Conservation (phyloP, 1,284 basidiomycete genomes). For the Waitea zeae region DNA sequence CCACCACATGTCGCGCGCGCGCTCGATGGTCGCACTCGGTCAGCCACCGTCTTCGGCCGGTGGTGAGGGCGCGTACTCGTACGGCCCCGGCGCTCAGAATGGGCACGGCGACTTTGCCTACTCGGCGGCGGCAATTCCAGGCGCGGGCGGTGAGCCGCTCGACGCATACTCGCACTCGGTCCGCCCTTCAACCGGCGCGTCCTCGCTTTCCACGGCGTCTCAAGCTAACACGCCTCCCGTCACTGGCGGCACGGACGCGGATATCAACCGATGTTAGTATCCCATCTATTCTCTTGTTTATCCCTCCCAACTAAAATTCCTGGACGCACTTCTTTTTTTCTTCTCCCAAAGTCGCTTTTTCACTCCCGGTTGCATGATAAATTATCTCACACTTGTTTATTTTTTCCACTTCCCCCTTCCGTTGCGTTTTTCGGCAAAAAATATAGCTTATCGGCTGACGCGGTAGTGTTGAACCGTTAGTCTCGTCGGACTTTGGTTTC, state of each 20-base stretch:
- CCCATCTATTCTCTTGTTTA: no score
- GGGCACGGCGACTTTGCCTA: slow-evolving; percentile 65
- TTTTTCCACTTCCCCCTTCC: no score
- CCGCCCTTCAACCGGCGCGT: slow-evolving; percentile 59
- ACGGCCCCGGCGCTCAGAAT: slow-evolving; percentile 30
- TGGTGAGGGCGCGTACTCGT: slow-evolving; percentile 34
- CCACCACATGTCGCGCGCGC: slow-evolving; percentile 40
- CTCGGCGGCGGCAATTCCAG: slow-evolving; percentile 27
- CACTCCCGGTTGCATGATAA: slow-evolving; percentile 2
- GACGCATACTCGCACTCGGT: slow-evolving; percentile 18
- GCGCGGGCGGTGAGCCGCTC: slow-evolving; percentile 3
- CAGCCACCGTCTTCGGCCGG: slow-evolving; percentile 12
- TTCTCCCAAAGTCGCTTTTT: slow-evolving; percentile 2
- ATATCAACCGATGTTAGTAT: slow-evolving; percentile 71
- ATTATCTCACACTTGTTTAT: slow-evolving; percentile 3
- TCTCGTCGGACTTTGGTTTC: slow-evolving; percentile 71
- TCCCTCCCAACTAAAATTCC: no score
- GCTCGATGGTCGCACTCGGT: slow-evolving; percentile 67
- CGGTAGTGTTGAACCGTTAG: slow-evolving; percentile 11
- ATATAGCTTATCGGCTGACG: no score
- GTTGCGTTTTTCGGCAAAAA: no score
- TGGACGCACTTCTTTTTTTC: slow-evolving; percentile 13
- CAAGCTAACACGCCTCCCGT: slow-evolving; percentile 69
- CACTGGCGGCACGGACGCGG: slow-evolving; percentile 43
- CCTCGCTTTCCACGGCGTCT: slow-evolving; percentile 50